Base-by-base conservation (phyloP, 2,329 filamentous ascomycete species). In the Cyphellophora attinorum region DNA sequence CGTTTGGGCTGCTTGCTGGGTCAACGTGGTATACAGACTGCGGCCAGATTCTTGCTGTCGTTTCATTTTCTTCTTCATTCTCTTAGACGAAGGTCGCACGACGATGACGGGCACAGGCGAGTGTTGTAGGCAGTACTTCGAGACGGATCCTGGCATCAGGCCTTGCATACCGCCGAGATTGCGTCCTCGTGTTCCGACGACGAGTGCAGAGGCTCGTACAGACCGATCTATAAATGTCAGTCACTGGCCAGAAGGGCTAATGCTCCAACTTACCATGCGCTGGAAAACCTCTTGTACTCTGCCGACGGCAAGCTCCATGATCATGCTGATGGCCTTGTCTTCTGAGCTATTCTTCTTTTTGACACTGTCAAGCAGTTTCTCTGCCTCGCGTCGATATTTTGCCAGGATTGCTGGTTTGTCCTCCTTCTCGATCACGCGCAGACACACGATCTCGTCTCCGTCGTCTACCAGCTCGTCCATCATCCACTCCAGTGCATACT, bases 21-120 rank as follows among this genome's bases (percentile, higher is more conserved):
- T 64, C 58, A 94, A 85, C 34, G 79, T 73, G 33, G 79, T 68
- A 55, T 94, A 94, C 29, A 78, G 81, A 46, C 81, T 77, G 19
- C 86, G 74, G 11, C 66, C 69, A 5, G 84, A 79, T 49, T 94
- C 85, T 35, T 81, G 77, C 33, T 77, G 72, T 18, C 88, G 78
- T 64, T 94, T 94, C 39, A 74, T 72, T 60, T 91, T 93, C 64
- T 93, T 93, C 61, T 91, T 91, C 53, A 84, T 75, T 13, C 88
- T 80, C 62, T 93, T 93, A 41, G 83, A 81, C 19, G 81, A 82
- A 21, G 88, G 86, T 3, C 88, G 76, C 6, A 94, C 88, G 19
- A 95, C 88, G 18, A 94, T 88, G 5, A 94, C 88, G 1, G 88
- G 88, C 2, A 95, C 84, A 0, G 88, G 86, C 2, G 84, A 93